Percentiles rank a stretch among this genome's conserved stretches.
Evolutionary conservation across 352 stramenopile species (phyloP).

Genomic region (Phytophthora uliginosa): DNA sequence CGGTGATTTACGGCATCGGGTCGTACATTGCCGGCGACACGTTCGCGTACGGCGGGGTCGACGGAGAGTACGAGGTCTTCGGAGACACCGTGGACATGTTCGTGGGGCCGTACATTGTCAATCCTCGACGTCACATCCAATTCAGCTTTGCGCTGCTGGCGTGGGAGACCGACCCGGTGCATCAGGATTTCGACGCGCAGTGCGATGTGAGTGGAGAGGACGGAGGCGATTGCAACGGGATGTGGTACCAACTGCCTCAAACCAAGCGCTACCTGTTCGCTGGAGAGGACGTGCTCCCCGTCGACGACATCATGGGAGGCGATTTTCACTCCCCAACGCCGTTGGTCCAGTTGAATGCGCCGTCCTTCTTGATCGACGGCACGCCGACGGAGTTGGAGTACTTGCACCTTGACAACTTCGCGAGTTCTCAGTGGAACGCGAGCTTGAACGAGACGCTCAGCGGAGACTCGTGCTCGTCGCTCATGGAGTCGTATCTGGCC

Average conservation of each 20-base stretch:
- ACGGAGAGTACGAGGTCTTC: constrained; percentile 23
- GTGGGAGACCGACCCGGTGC: constrained; percentile 45
- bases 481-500: constrained; percentile 58
- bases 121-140: constrained; percentile 46
- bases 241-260: constrained; percentile 54
- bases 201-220: constrained; percentile 38
- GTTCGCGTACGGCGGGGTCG: constrained; percentile 28
- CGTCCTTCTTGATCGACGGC: constrained; percentile 26
- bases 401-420: constrained; percentile 40
- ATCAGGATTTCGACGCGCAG: constrained; percentile 41
- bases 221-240: constrained; percentile 35
- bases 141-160: constrained; percentile 55
- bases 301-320: constrained; percentile 24
- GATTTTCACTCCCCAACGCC: constrained; percentile 53
- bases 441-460: constrained; percentile 29
- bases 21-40: constrained; percentile 57
- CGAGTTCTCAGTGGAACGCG: constrained; percentile 25
- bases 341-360: constrained; percentile 55
- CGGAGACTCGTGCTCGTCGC: constrained; percentile 42
- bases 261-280: constrained; percentile 58
- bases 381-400: constrained; percentile 39
- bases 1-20: constrained; percentile 51
- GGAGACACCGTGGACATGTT: constrained; percentile 20
- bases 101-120: constrained; percentile 43
- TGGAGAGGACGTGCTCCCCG: constrained; percentile 41